phyloP scores from a whole-genome alignment of 495 filamentous ascomycete species.

The Annulohypoxylon nitens region DNA sequence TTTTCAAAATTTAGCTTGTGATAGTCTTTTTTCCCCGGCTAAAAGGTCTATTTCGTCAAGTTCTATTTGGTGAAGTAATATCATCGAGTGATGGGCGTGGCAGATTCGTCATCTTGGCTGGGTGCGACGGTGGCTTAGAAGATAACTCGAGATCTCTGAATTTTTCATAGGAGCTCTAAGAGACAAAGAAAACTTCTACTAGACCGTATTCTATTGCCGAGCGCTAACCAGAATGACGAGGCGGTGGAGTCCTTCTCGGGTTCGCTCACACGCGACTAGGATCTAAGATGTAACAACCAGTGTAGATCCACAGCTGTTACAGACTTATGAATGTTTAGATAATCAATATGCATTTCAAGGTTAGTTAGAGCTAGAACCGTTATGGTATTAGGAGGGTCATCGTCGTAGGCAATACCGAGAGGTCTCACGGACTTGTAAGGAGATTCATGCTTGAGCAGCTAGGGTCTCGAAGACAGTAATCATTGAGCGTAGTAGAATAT shows the following conservation, averaged over 20 bases:
- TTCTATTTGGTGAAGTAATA: slow-evolving; percentile 13
- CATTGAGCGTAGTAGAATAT: slow-evolving; percentile 8
- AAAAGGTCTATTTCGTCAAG: slow-evolving; percentile 8
- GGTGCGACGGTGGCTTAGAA: neutral
- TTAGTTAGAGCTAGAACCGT: slow-evolving; percentile 17
- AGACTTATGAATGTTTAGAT: slow-evolving; percentile 23
- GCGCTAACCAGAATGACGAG: slow-evolving; percentile 42
- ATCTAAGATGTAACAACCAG: slow-evolving; percentile 46
- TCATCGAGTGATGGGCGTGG: slow-evolving; percentile 6
- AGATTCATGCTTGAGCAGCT: neutral
- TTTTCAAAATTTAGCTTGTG: neutral
- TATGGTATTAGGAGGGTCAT: slow-evolving; percentile 19
- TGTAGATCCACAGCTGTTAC: slow-evolving; percentile 42
- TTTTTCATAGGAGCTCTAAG: slow-evolving; percentile 18
- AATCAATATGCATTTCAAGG: slow-evolving; percentile 9
- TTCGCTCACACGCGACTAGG: slow-evolving; percentile 41
- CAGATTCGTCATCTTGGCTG: slow-evolving; percentile 19
- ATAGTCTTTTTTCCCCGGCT: slow-evolving; percentile 1
- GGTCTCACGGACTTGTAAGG: neutral
- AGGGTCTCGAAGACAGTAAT: neutral
- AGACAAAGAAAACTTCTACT: slow-evolving; percentile 33
- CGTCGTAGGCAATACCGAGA: slow-evolving; percentile 15
- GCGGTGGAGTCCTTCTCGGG: slow-evolving; percentile 40
- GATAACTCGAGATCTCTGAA: slow-evolving; percentile 8
- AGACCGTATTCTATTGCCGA: slow-evolving; percentile 42